phyloP scores from a whole-genome alignment of 1,284 basidiomycete genomes.

The Stygiomarasmius scandens region DNA sequence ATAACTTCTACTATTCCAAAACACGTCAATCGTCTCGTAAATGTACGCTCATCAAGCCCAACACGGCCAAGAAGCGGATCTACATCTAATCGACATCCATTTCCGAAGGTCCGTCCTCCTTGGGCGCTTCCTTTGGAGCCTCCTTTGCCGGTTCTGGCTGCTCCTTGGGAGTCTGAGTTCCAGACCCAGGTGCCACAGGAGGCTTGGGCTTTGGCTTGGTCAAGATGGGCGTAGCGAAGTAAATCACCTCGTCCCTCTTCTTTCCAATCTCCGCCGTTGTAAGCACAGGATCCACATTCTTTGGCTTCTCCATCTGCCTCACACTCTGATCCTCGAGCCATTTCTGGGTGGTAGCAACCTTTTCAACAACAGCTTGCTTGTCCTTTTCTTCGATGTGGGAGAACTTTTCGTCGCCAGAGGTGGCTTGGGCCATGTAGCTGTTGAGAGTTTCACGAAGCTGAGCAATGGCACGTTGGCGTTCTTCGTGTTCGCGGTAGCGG shows the following conservation, averaged over 20 bases:
- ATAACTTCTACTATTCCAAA: too few species aligned
- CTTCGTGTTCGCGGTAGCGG: conserved; percentile 82
- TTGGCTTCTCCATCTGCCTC: conserved; percentile 82
- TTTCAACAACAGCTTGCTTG: conserved; percentile 81
- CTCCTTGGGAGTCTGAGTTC: conserved; percentile 68
- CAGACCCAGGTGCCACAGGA: conserved; percentile 51
- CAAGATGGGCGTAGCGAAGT: conserved; percentile 82
- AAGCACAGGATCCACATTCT: conserved; percentile 85
- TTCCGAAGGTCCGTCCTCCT: conserved; percentile 59
- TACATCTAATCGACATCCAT: conserved; percentile 78
- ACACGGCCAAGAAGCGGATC: too few species aligned
- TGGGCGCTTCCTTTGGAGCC: conserved; percentile 38
- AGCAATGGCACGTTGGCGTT: conserved; percentile 71
- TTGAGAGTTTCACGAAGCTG: conserved; percentile 85
- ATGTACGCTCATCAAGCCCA: too few species aligned
- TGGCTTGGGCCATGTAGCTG: conserved; percentile 80
- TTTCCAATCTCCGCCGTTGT: conserved; percentile 81
- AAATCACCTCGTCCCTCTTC: conserved; percentile 88
- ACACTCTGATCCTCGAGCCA: conserved; percentile 92
- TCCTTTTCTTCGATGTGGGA: conserved; percentile 88
- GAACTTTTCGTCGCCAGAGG: conserved; percentile 81
- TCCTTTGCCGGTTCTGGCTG: conserved; percentile 61
- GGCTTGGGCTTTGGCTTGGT: conserved; percentile 88
- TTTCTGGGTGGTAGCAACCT: conserved; percentile 80
- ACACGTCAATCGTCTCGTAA: too few species aligned